phyloP scores from a whole-genome alignment of 106 monocot species.

The Phalaenopsis equestris region DNA sequence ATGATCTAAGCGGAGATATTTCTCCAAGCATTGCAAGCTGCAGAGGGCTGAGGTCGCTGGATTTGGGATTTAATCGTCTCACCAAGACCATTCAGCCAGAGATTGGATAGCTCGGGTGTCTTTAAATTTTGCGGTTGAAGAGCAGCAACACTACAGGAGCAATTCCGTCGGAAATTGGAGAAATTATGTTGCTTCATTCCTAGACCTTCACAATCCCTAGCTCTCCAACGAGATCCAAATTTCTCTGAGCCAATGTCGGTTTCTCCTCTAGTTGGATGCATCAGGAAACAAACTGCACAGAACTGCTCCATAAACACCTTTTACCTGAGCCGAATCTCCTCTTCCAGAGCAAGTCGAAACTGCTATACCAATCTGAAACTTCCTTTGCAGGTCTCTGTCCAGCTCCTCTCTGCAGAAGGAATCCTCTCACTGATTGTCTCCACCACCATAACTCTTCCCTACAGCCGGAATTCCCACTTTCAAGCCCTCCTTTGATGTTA shows the following conservation, averaged over 20 bases:
- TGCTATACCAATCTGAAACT: no score
- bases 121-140: constrained; percentile 50
- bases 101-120: constrained; percentile 36
- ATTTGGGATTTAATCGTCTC: constrained; percentile 17
- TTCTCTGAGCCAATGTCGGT: constrained; percentile 38
- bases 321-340: no score
- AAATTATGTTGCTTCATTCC: constrained; percentile 44
- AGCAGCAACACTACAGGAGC: constrained; percentile 36
- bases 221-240: constrained; percentile 64
- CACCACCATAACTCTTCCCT: no score
- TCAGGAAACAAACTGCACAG: constrained; percentile 39
- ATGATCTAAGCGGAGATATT: constrained; percentile 37
- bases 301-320: no score
- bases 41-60: constrained; percentile 28
- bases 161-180: constrained; percentile 51
- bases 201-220: constrained; percentile 49
- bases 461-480: no score
- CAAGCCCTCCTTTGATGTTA: no score
- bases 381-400: no score
- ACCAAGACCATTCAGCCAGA: constrained; percentile 22
- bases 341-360: no score
- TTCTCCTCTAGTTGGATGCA: constrained; percentile 26
- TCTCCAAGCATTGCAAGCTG: constrained; percentile 33
- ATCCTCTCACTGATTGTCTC: no score
- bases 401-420: no score